phyloP scores from a whole-genome alignment of 1,284 basidiomycete genomes.

The Ustilago bromivora region DNA sequence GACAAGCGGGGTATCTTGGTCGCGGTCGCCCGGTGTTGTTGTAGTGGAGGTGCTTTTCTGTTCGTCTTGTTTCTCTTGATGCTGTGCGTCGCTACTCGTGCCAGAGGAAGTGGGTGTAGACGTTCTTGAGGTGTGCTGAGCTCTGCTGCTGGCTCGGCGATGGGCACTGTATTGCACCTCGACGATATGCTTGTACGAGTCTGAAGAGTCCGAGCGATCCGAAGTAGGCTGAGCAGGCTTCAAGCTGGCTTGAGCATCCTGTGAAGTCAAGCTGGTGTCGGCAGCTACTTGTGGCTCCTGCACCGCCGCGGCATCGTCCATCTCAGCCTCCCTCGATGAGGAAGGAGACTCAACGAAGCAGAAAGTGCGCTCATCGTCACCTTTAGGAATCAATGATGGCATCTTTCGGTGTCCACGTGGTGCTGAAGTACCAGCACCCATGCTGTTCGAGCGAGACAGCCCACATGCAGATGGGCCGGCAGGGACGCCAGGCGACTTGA shows the following conservation, averaged over 20 bases:
- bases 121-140: neutral
- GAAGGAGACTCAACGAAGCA: slow-evolving; percentile 30
- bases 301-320: neutral
- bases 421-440: neutral
- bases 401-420: slow-evolving; percentile 16
- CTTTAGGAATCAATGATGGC: slow-evolving; percentile 37
- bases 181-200: slow-evolving; percentile 15
- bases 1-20: slow-evolving; percentile 18
- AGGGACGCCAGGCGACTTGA: neutral
- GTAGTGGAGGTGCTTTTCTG: neutral
- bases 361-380: slow-evolving; percentile 41
- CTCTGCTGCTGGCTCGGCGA: neutral
- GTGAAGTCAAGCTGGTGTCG: neutral
- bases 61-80: neutral
- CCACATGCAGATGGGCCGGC: neutral
- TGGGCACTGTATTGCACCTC: slow-evolving; percentile 14
- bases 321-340: slow-evolving; percentile 16
- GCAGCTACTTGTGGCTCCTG: slow-evolving; percentile 12
- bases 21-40: slow-evolving; percentile 3
- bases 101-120: neutral
- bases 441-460: slow-evolving; percentile 20
- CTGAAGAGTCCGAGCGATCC: slow-evolving; percentile 1
- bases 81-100: neutral
- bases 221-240: slow-evolving; percentile 1
- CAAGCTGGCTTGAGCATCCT: neutral